A percentile compares a stretch with the other conserved stretches of the same genome.
Evolutionary conservation across 306 rosid species (phyloP).

Genomic region (Citrullus amarus): DNA sequence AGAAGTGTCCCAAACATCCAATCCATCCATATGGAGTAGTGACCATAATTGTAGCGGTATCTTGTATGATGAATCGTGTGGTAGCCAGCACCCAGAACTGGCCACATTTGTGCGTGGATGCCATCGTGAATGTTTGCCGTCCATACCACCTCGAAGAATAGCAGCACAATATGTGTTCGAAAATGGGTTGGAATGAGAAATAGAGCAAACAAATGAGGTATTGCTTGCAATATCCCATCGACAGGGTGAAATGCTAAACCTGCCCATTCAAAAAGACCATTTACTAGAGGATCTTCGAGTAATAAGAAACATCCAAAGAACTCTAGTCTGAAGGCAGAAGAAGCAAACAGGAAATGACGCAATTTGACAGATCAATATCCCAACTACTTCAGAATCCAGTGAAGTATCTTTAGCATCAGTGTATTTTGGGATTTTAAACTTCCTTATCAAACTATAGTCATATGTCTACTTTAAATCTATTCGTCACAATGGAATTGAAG

Average conservation of each 20-base stretch:
- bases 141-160: constrained; percentile 74
- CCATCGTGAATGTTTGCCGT: constrained; percentile 88
- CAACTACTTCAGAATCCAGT: neutral
- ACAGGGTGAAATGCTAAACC: constrained; percentile 96
- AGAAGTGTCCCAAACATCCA: constrained; percentile 94
- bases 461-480: neutral
- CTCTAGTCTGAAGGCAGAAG: neutral
- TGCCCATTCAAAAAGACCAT: constrained; percentile 19
- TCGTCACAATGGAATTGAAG: neutral
- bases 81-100: constrained; percentile 95
- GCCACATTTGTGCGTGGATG: constrained; percentile 73
- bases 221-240: constrained; percentile 88
- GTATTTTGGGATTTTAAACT: neutral
- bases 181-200: constrained; percentile 69
- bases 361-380: neutral
- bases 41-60: constrained; percentile 86
- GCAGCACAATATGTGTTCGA: constrained; percentile 44
- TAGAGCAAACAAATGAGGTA: constrained; percentile 54
- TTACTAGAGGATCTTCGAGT: neutral
- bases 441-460: neutral
- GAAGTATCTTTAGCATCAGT: neutral
- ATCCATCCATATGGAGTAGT: constrained; percentile 85
- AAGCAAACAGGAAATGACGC: neutral
- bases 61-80: constrained; percentile 96
- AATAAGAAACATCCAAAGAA: neutral